phyloP scores from a whole-genome alignment of 257 asterid genomes.

The Marsdenia floribunda region DNA sequence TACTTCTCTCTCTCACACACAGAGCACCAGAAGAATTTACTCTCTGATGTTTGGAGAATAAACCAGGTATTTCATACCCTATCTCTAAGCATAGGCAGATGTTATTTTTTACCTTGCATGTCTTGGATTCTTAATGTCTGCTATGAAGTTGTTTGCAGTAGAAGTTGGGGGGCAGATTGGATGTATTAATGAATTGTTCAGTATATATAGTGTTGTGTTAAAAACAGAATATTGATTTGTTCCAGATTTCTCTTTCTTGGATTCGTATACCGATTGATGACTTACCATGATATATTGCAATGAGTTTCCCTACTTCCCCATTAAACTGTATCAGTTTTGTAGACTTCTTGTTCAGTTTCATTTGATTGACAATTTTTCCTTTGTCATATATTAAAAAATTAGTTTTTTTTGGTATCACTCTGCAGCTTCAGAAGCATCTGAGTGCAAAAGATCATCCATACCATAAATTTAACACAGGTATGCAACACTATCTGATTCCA shows the following conservation, averaged over 20 bases:
- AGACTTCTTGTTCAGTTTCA: not conserved
- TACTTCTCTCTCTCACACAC: slow-evolving; percentile 24
- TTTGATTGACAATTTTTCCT: not conserved
- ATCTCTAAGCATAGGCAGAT: not conserved
- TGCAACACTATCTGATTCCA: slow-evolving; percentile 14
- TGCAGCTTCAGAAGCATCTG: slow-evolving; percentile 93
- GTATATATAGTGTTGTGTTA: not conserved
- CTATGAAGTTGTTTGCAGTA: not conserved
- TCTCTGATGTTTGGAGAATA: slow-evolving; percentile 96
- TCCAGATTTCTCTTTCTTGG: not conserved
- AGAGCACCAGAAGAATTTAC: slow-evolving; percentile 94
- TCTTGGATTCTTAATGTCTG: not conserved
- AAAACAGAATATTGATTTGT: too few relatives aligned
- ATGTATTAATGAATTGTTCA: not conserved
- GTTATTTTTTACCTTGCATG: not conserved
- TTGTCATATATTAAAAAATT: not conserved
- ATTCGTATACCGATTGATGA: not conserved
- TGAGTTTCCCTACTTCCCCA: not conserved
- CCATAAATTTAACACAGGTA: slow-evolving; percentile 99
- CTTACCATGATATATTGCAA: not conserved
- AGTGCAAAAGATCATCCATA: slow-evolving; percentile 71
- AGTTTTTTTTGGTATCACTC: slow-evolving; percentile 9
- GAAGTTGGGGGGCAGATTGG: not conserved
- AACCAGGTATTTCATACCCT: slow-evolving; percentile 56
- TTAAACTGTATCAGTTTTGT: not conserved